Conservation (phyloP, 805 yeast genomes). For the Kluyveromyces wickerhamii region DNA sequence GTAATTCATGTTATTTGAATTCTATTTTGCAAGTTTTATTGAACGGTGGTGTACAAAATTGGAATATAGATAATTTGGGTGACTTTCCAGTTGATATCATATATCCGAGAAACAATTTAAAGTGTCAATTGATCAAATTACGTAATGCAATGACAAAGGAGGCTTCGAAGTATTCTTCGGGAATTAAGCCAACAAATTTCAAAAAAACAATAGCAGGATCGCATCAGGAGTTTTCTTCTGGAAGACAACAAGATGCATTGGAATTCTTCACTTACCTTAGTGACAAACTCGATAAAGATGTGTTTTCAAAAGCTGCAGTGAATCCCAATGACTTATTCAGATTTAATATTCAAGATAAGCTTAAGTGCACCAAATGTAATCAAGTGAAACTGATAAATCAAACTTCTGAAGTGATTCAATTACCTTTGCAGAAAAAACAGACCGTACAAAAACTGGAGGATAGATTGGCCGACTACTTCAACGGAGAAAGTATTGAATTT, state of each 20-base stretch:
- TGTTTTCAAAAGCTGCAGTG: conserved; percentile 23
- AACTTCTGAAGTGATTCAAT: conserved; percentile 47
- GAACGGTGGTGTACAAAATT: conserved; percentile 27
- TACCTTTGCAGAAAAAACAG: conserved; percentile 46
- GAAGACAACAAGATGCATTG: conserved; percentile 91
- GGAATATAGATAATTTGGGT: conserved; percentile 33
- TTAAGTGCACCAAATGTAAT: conserved; percentile 47
- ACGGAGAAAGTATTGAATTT: conserved; percentile 53
- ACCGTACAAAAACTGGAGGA: conserved; percentile 35
- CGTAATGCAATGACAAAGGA: conserved; percentile 61
- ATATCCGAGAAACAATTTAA: conserved; percentile 57
- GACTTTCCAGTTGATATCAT: conserved; percentile 33
- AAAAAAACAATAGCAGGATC: conserved; percentile 69
- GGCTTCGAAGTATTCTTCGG: conserved; percentile 52
- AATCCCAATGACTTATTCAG: conserved; percentile 52
- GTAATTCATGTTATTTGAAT: conserved; percentile 87
- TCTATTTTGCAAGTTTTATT: conserved; percentile 72
- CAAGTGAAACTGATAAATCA: conserved; percentile 52
- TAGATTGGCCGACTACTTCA: conserved; percentile 42
- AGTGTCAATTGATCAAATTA: conserved; percentile 70
- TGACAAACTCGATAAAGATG: conserved; percentile 49
- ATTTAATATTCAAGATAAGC: conserved; percentile 56
- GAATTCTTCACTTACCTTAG: conserved; percentile 71
- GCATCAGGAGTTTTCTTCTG: conserved; percentile 77
- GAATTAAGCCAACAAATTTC: conserved; percentile 70